Evolutionary conservation across 176 grass and related monocot species (phyloP), one percentile per base, ranked within the genome.

Genomic region (Pontederia paniculata): DNA sequence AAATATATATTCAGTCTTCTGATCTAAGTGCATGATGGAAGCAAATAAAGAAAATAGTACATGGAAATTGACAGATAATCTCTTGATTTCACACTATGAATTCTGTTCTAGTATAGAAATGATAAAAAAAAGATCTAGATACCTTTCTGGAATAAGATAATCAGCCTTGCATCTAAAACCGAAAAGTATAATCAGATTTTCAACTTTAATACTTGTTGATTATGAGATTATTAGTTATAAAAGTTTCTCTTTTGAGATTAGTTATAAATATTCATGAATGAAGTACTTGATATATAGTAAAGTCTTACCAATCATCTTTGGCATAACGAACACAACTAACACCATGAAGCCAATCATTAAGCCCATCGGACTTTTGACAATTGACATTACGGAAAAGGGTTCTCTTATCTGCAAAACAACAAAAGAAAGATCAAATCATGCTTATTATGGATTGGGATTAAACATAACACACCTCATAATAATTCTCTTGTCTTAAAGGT

Each of bases 331-430:
- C 44, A 98, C 77, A 72, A 98, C 77, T 69, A 98, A 54, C 37
- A 98, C 63, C 94, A 88, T 98, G 69, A 98, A 98, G 67, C 94
- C 94, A 0, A 93, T 68, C 94, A 98, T 91, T 45, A 98, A 75
- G 54, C 94, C 94, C 94, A 98, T 98, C 8, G 94, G 94, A 50
- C 94, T 98, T 82, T 98, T 98, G 75, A 98, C 45, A 66, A 98
- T 53, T 58, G 87, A 98, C 87, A 91, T 70, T 42, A 98, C 17
- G 20, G 88, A 91, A 76, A 98, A 93, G 20, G 94, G 94, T 73
- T 98, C 87, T 75, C 87, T 82, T 60, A 48, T 59, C 94, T 98
- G 74, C 17, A 76, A 66, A 81, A 75, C 48, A 44, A 45, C 21
- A 44, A 50, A 41, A 3, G 59, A 21, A 77, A 67, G 13, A 23